Conservation (phyloP, 78 protist genomes). For the Cyanophora paradoxa region DNA sequence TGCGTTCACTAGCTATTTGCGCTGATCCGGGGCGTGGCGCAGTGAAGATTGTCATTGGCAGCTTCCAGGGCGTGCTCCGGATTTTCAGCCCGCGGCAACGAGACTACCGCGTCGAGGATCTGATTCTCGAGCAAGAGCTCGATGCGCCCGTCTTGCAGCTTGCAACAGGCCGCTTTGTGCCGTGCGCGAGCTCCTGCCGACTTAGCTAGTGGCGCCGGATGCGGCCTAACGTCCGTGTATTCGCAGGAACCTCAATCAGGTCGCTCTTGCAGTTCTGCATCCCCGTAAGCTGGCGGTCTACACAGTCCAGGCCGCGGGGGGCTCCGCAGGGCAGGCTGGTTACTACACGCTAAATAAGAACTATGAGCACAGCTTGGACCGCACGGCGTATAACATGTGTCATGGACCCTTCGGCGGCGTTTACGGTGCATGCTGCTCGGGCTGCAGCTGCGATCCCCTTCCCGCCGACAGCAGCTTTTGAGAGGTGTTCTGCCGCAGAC, state of each 20-base stretch:
- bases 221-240: too few species aligned
- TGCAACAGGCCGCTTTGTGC: slow-evolving; percentile 14
- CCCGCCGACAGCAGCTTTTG: neutral
- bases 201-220: too few species aligned
- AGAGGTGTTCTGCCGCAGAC: too few species aligned
- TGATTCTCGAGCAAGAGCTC: slow-evolving; percentile 42
- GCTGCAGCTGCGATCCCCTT: neutral
- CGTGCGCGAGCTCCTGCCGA: too few species aligned
- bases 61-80: slow-evolving; percentile 34
- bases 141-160: slow-evolving; percentile 44
- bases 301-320: neutral
- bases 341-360: neutral
- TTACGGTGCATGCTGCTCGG: neutral
- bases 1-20: neutral
- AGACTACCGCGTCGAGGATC: slow-evolving; percentile 35
- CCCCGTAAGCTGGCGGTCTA: slow-evolving; percentile 35
- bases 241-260: too few species aligned
- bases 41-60: slow-evolving; percentile 36
- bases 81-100: slow-evolving; percentile 23
- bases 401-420: slow-evolving; percentile 46
- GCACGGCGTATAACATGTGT: slow-evolving; percentile 29
- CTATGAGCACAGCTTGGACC: slow-evolving; percentile 27
- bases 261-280: slow-evolving; percentile 46
- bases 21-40: neutral
- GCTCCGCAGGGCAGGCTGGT: neutral